Evolutionary conservation across 305 asterid species (phyloP).

Genomic region (Fraxinus baroniana): DNA sequence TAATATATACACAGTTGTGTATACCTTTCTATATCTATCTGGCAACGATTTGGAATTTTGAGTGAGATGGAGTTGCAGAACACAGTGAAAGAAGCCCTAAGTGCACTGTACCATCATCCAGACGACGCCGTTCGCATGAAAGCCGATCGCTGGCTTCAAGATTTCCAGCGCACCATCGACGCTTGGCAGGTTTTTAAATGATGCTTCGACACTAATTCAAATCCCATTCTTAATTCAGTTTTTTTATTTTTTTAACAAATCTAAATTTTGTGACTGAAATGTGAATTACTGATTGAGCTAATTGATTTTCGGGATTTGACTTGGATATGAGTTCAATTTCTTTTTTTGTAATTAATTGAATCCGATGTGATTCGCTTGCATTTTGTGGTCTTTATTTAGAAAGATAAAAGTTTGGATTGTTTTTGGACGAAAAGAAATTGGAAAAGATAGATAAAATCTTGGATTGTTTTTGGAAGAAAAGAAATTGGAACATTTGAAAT

Average conservation of each 20-base stretch:
- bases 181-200: slow-evolving; percentile 89
- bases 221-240: slow-evolving; percentile 10
- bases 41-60: slow-evolving; percentile 25
- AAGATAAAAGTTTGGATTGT: slow-evolving; percentile 17
- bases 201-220: neutral
- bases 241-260: slow-evolving; percentile 8
- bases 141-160: slow-evolving; percentile 98
- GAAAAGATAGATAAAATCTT: slow-evolving; percentile 19
- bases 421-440: neutral
- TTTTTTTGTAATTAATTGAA: neutral
- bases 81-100: slow-evolving; percentile 97
- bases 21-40: slow-evolving; percentile 7
- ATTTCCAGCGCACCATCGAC: slow-evolving; percentile 90
- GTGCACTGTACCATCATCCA: slow-evolving; percentile 93
- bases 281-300: slow-evolving; percentile 19
- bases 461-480: neutral
- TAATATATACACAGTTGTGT: neutral
- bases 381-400: slow-evolving; percentile 17
- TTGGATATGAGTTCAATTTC: slow-evolving; percentile 19
- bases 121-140: slow-evolving; percentile 92
- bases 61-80: slow-evolving; percentile 79
- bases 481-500: slow-evolving; percentile 8
- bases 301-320: slow-evolving; percentile 10
- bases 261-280: slow-evolving; percentile 19
- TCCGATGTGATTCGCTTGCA: slow-evolving; percentile 18